phyloP scores from a whole-genome alignment of 352 stramenopile genomes.

The Phytophthora nicotianae region DNA sequence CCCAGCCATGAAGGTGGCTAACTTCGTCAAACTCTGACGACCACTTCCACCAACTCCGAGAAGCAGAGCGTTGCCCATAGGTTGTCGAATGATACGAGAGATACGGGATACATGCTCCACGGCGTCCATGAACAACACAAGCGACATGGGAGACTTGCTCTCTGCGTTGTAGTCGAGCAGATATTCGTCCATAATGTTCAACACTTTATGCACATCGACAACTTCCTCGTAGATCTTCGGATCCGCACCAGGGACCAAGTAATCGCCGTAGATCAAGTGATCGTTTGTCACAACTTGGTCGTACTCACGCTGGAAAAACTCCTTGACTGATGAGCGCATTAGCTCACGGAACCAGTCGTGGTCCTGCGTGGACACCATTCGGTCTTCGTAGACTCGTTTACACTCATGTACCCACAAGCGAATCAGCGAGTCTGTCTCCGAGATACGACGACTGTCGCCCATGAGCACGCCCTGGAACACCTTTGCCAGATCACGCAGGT shows the following conservation, averaged over 20 bases:
- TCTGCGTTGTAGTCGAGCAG: conserved; percentile 92
- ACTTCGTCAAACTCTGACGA: conserved; percentile 91
- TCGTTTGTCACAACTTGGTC: conserved; percentile 75
- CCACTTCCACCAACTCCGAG: conserved; percentile 93
- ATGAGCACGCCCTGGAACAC: conserved; percentile 94
- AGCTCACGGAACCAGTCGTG: conserved; percentile 91
- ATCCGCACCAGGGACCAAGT: conserved; percentile 80
- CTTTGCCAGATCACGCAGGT: conserved; percentile 94
- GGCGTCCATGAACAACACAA: conserved; percentile 89
- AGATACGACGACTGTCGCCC: conserved; percentile 78
- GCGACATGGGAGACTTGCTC: conserved; percentile 90
- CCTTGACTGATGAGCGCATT: conserved; percentile 64
- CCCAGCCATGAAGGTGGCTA: conserved; percentile 93
- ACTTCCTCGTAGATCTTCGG: conserved; percentile 91
- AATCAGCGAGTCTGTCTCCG: conserved; percentile 65
- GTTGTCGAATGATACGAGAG: conserved; percentile 79
- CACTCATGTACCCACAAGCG: conserved; percentile 94
- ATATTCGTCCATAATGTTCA: conserved; percentile 90
- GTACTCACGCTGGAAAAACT: conserved; percentile 87
- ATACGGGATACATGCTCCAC: conserved; percentile 89
- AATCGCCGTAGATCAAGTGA: conserved; percentile 82
- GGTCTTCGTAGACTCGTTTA: conserved; percentile 94
- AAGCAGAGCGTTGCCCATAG: conserved; percentile 90
- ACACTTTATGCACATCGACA: conserved; percentile 82
- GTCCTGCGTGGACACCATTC: conserved; percentile 91